Evolutionary conservation across 2,329 filamentous ascomycete genomes (phyloP), one percentile per base, ranked within the genome.

Genomic region (Pyricularia sp.): DNA sequence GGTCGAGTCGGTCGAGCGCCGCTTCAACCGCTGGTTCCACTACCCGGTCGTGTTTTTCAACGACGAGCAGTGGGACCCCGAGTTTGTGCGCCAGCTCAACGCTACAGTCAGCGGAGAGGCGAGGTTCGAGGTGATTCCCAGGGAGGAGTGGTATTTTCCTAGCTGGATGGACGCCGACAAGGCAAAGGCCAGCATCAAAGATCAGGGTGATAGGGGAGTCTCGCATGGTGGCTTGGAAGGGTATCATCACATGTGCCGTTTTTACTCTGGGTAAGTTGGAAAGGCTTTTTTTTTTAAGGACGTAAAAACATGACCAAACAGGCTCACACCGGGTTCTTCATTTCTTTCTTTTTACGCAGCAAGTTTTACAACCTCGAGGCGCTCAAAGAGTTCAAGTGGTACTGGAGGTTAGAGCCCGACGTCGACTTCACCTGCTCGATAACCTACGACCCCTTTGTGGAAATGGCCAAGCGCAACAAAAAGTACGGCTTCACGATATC

Each of bases 21-120:
- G 77, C 65, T 81, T 79, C 71, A 81, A 81, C 72, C 72, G 73
- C 64, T 78, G 77, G 75, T 80, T 77, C 70, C 73, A 78, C 65
- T 81, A 81, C 68, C 78, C 78, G 4, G 74, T 78, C 66, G 69
- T 81, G 35, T 80, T 81, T 67, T 72, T 81, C 65, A 81, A 81
- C 70, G 75, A 81, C 70, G 72, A 79, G 67, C 71, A 73, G 8
- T 81, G 76, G 74, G 72, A 75, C 62, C 66, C 72, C 13, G 72
- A 70, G 62, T 80, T 81, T 66, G 71, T 78, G 59, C 66, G 70
- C 16, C 70, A 71, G 49, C 70, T 80, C 66, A 76, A 75, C 66
- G 68, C 71, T 60, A 75, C 75, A 6, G 71, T 74, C 10, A 71
- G 73, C 62, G 76, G 76, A 40, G 72, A 72, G 65, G 76, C 73